phyloP scores from a whole-genome alignment of 176 grass and related monocot genomes.

The Tillandsia fasciculata region DNA sequence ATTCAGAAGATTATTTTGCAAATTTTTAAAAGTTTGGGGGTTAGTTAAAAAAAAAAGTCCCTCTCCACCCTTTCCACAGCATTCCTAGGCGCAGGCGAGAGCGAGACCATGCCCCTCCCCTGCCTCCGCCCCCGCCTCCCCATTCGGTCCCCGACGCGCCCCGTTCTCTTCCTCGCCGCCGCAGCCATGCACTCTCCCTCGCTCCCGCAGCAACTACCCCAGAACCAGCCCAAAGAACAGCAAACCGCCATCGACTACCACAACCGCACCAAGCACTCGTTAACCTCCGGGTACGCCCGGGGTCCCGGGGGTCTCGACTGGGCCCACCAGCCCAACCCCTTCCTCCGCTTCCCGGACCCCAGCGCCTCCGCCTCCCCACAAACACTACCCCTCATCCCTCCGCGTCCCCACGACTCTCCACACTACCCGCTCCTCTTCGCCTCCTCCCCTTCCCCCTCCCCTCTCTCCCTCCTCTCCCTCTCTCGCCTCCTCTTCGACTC shows the following conservation, averaged over 20 bases:
- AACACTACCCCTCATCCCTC: conserved; percentile 20
- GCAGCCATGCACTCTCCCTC: too few relatives aligned
- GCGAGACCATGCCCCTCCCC: too few relatives aligned
- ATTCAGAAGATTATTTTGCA: too few relatives aligned
- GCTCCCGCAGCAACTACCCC: too few relatives aligned
- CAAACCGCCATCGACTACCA: conserved; percentile 38
- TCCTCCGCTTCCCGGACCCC: conserved; percentile 61
- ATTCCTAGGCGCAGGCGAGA: too few relatives aligned
- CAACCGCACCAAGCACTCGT: conserved; percentile 79
- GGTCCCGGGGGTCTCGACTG: conserved; percentile 82
- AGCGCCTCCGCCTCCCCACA: conserved; percentile 19
- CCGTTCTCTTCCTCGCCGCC: too few relatives aligned
- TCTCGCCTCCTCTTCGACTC: conserved; percentile 77
- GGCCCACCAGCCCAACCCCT: conserved; percentile 91
- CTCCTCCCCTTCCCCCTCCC: conserved; percentile 19
- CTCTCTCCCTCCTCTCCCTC: conserved; percentile 38
- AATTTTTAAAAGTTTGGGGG: too few relatives aligned
- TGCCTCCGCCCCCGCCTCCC: too few relatives aligned
- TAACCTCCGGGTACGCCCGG: conserved; percentile 70
- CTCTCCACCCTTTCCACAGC: too few relatives aligned
- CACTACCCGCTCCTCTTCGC: conserved; percentile 23
- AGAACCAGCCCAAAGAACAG: too few relatives aligned
- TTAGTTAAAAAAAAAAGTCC: too few relatives aligned
- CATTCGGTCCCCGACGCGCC: too few relatives aligned
- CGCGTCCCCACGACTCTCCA: conserved; percentile 23